These are phyloP conservation scores for Setomelanomma holmii DNA, from an alignment of 2,329 filamentous ascomycete species.

Conservation along the genomic window DNA sequence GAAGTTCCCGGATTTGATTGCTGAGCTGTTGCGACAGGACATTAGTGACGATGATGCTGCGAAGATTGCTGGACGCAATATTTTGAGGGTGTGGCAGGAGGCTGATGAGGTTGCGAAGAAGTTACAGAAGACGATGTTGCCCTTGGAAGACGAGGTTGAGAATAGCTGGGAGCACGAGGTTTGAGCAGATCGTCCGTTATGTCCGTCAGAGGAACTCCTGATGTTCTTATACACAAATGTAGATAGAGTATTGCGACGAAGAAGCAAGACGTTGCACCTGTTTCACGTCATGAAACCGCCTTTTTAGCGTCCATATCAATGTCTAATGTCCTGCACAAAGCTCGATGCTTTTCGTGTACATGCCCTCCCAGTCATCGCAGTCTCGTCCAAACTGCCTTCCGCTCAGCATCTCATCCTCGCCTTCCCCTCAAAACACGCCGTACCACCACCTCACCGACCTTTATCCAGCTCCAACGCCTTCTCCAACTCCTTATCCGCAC, in stretches of 20 bases:
- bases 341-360: too few species aligned
- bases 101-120: slow-evolving; percentile 4
- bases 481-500: slow-evolving; percentile 33
- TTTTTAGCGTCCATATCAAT: too few species aligned
- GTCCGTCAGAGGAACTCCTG: too few species aligned
- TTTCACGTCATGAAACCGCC: too few species aligned
- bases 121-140: slow-evolving; percentile 37
- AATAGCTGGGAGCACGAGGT: slow-evolving; percentile 8
- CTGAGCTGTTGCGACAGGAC: slow-evolving; percentile 74
- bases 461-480: slow-evolving; percentile 33
- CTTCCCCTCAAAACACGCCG: too few species aligned
- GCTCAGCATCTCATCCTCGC: too few species aligned
- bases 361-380: too few species aligned
- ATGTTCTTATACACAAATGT: too few species aligned
- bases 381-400: too few species aligned
- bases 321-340: too few species aligned
- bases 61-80: slow-evolving; percentile 80
- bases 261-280: too few species aligned
- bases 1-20: slow-evolving; percentile 80
- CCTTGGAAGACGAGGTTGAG: slow-evolving; percentile 54
- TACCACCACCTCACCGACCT: slow-evolving; percentile 11
- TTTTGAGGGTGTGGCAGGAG: slow-evolving; percentile 73
- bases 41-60: slow-evolving; percentile 75
- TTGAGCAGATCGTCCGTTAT: background rate
- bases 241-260: too few species aligned